phyloP scores from a whole-genome alignment of 352 stramenopile species.

The Globisporangium paddicum region DNA sequence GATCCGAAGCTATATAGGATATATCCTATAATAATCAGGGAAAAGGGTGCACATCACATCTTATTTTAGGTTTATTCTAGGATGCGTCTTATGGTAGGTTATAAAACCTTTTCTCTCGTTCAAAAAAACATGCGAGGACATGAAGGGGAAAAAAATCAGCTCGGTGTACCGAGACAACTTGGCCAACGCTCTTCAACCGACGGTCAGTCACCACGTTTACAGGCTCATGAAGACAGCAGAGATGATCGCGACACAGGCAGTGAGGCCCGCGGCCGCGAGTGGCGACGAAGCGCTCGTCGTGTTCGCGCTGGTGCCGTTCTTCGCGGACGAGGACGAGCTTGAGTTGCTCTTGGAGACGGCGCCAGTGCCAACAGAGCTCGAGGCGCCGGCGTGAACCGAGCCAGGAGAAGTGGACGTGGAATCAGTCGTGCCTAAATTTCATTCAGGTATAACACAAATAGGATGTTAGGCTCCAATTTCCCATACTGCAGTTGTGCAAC shows the following conservation, averaged over 20 bases:
- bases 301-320: conserved; percentile 16
- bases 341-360: conserved; percentile 17
- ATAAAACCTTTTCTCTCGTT: background rate
- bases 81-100: background rate
- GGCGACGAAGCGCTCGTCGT: conserved; percentile 18
- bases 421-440: conserved; percentile 4
- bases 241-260: conserved; percentile 27
- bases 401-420: conserved; percentile 9
- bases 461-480: background rate
- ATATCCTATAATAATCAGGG: too few species aligned
- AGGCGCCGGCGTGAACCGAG: conserved; percentile 14
- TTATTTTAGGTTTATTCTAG: background rate
- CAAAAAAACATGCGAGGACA: background rate
- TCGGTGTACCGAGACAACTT: background rate
- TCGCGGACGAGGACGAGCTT: conserved; percentile 11
- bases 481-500: background rate
- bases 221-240: conserved; percentile 34
- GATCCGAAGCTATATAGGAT: too few species aligned
- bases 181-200: background rate
- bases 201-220: conserved; percentile 16
- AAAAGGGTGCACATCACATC: too few species aligned
- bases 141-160: conserved; percentile 1
- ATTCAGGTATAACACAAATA: background rate
- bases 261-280: conserved; percentile 24
- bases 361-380: conserved; percentile 7